phyloP scores from a whole-genome alignment of 305 asterid species.

The Fraxinus albicans region DNA sequence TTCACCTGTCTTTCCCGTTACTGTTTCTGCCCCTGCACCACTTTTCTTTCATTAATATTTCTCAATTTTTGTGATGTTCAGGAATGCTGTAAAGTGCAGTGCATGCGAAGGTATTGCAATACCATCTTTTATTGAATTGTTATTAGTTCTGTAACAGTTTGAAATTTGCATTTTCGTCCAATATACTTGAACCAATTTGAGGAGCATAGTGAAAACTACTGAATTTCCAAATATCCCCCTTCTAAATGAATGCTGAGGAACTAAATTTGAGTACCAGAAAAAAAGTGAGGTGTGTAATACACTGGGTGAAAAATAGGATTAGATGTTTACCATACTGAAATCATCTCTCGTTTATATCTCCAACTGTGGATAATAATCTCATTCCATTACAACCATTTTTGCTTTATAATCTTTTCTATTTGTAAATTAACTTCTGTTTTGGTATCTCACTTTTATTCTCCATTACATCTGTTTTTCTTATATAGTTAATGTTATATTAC shows the following conservation, averaged over 20 bases:
- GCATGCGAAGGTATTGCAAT: conserved; percentile 73
- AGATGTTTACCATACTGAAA: neutral
- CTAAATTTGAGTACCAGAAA: neutral
- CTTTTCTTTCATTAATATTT: conserved; percentile 21
- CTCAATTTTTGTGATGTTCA: conserved; percentile 40
- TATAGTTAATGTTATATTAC: neutral
- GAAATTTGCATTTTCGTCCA: neutral
- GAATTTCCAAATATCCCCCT: neutral
- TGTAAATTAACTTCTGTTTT: neutral
- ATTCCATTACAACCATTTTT: neutral
- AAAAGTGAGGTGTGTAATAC: conserved; percentile 12
- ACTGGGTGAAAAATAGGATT: conserved; percentile 7
- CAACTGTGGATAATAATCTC: neutral
- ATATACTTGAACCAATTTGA: neutral
- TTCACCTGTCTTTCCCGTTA: conserved; percentile 14
- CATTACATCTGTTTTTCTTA: neutral
- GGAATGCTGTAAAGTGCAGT: conserved; percentile 78
- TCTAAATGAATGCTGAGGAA: neutral
- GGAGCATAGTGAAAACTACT: conserved; percentile 1
- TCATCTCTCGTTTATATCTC: conserved; percentile 8
- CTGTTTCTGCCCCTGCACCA: conserved; percentile 6
- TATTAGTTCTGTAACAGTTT: conserved; percentile 1
- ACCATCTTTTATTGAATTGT: conserved; percentile 19
- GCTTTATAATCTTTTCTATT: neutral
- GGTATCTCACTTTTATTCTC: neutral